These are phyloP conservation scores for Talaromyces marneffei DNA, from an alignment of 2,329 filamentous ascomycete genomes.

Conservation along the genomic window DNA sequence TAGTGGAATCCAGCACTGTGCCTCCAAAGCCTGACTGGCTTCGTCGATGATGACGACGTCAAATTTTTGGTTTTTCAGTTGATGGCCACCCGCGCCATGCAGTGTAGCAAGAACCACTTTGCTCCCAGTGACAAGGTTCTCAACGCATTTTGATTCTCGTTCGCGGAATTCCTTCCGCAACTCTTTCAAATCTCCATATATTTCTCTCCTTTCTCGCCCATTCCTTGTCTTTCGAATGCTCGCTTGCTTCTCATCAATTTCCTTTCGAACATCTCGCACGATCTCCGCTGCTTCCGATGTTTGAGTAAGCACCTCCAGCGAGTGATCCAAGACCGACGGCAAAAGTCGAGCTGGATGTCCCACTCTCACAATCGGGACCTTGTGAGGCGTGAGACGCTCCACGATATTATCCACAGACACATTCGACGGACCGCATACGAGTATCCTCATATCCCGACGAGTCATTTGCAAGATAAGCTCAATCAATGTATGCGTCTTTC, in stretches of 20 bases:
- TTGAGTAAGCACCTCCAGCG: conserved; percentile 81
- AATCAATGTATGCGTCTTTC: conserved; percentile 93
- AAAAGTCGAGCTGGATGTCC: conserved; percentile 89
- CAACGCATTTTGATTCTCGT: conserved; percentile 75
- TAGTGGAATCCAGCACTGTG: conserved; percentile 93
- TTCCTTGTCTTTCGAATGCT: conserved; percentile 81
- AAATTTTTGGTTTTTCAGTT: conserved; percentile 73
- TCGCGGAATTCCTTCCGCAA: conserved; percentile 83
- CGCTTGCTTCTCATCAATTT: conserved; percentile 89
- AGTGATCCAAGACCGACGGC: conserved; percentile 81
- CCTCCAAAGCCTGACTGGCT: conserved; percentile 89
- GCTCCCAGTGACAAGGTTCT: conserved; percentile 66
- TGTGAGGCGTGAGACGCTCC: conserved; percentile 78
- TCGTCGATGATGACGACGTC: conserved; percentile 96
- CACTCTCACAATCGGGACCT: conserved; percentile 78
- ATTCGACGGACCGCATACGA: conserved; percentile 96
- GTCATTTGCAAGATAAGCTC: conserved; percentile 91
- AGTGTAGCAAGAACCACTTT: conserved; percentile 88
- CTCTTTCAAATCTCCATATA: conserved; percentile 80
- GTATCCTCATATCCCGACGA: conserved; percentile 63
- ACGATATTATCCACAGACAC: conserved; percentile 98
- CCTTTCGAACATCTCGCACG: conserved; percentile 79
- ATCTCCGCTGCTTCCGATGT: conserved; percentile 86
- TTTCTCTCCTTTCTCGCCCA: conserved; percentile 69
- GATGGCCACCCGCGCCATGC: conserved; percentile 82